phyloP scores from a whole-genome alignment of 2,329 filamentous ascomycete genomes.

The Colletotrichum trifolii region DNA sequence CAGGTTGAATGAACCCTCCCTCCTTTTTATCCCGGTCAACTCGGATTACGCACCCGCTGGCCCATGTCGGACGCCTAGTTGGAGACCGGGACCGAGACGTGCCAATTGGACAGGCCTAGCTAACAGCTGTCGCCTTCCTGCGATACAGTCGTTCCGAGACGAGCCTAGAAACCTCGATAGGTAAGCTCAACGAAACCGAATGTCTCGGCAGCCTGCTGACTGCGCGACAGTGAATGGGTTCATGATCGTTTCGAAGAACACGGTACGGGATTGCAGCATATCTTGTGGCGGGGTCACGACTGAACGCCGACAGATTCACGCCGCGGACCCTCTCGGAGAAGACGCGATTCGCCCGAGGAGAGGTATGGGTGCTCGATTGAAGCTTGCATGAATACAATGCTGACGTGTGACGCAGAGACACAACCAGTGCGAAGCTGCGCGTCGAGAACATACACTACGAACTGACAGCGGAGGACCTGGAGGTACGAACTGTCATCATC shows the following conservation, averaged over 20 bases:
- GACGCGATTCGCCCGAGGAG: slow-evolving; percentile 55
- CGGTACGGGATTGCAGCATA: slow-evolving; percentile 52
- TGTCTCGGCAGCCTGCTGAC: slow-evolving; percentile 40
- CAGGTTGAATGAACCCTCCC: slow-evolving; percentile 30
- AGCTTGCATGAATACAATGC: slow-evolving; percentile 36
- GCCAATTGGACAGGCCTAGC: slow-evolving; percentile 39
- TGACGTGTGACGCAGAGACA: slow-evolving; percentile 52
- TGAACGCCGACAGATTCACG: slow-evolving; percentile 48
- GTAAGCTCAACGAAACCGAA: slow-evolving; percentile 57
- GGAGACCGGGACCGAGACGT: slow-evolving; percentile 27
- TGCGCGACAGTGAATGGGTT: slow-evolving; percentile 81
- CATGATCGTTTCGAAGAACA: slow-evolving; percentile 89
- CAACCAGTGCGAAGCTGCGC: slow-evolving; percentile 75
- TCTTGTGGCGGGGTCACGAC: not conserved
- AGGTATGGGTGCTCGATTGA: slow-evolving; percentile 40
- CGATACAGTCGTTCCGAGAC: slow-evolving; percentile 70
- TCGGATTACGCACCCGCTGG: slow-evolving; percentile 19
- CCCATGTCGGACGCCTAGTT: slow-evolving; percentile 20
- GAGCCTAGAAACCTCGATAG: slow-evolving; percentile 76
- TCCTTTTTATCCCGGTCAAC: slow-evolving; percentile 39
- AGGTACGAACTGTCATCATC: slow-evolving; percentile 60
- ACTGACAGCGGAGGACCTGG: slow-evolving; percentile 83
- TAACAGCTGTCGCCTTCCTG: slow-evolving; percentile 50
- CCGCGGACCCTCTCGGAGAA: slow-evolving; percentile 54
- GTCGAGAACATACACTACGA: slow-evolving; percentile 96